phyloP scores from a whole-genome alignment of 768 basidiomycete genomes.

The Tricholomella constricta region DNA sequence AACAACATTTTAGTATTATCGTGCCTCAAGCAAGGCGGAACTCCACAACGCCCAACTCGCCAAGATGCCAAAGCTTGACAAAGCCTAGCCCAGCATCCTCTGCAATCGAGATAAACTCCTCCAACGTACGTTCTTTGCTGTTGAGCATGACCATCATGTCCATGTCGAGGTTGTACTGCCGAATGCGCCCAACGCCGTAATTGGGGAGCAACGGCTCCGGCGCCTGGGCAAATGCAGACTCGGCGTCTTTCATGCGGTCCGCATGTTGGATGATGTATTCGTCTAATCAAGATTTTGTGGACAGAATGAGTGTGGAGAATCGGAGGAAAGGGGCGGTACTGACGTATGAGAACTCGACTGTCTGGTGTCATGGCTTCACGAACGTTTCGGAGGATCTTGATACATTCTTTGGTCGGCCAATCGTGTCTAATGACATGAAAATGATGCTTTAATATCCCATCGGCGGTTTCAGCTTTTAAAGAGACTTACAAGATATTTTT shows the following conservation, averaged over 20 bases:
- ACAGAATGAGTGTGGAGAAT: not conserved
- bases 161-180: slow-evolving; percentile 46
- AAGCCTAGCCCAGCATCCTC: slow-evolving; percentile 34
- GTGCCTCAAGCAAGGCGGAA: slow-evolving; percentile 9
- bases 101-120: slow-evolving; percentile 41
- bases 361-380: slow-evolving; percentile 34
- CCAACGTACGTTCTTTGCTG: slow-evolving; percentile 40
- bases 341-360: slow-evolving; percentile 38
- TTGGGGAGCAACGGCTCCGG: slow-evolving; percentile 51
- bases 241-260: slow-evolving; percentile 15
- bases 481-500: slow-evolving; percentile 35
- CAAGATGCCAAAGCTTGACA: slow-evolving; percentile 38
- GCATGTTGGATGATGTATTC: slow-evolving; percentile 36
- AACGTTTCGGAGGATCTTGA: slow-evolving; percentile 37
- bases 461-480: no score
- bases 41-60: slow-evolving; percentile 36
- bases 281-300: slow-evolving; percentile 23
- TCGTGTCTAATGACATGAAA: slow-evolving; percentile 41
- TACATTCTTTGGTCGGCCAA: slow-evolving; percentile 39
- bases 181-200: slow-evolving; percentile 43
- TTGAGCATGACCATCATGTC: slow-evolving; percentile 46
- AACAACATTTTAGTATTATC: no score
- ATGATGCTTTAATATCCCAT: not conserved
- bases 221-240: slow-evolving; percentile 26
- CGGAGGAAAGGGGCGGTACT: not conserved